Evolutionary conservation across 495 filamentous ascomycete species (phyloP), one percentile per base, ranked within the genome.

Genomic region (Xylaria scruposa): DNA sequence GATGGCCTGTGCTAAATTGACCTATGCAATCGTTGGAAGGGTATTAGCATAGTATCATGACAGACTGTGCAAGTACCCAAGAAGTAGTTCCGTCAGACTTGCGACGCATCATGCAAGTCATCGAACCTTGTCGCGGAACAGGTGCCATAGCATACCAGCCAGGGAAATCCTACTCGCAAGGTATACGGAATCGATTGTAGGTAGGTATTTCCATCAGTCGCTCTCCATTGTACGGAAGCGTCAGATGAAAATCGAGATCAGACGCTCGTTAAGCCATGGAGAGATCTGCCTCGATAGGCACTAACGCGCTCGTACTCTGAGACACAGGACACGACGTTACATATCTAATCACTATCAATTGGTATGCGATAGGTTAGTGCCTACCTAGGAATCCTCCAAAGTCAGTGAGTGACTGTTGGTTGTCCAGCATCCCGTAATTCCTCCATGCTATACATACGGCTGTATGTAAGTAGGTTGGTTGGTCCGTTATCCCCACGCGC

Each of bases 281-380:
- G 26, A 1, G 53, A 56, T 56, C 53, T 31, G 29, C 24, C 24
- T 54, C 12, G 51, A 29, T 54, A 54, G 51, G 24, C 51, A 54
- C 51, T 29, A 29, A 26, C 24, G 12, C 31, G 56, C 33, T 42
- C 36, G 12, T 21, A 62, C 38, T 36, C 21, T 31, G 46, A 61
- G 46, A 38, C 54, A 33, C 59, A 63, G 4, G 31, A 64, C 54
- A 38, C 68, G 68, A 61, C 58, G 58, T 64, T 64, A 70, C 68
- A 62, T 60, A 56, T 17, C 12, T 67, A n/a, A 13, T 29, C 10
- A 10, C 54, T 42, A 36, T 24, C 49, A 9, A 42, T 26, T 29
- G 31, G 47, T 54, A 54, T 67, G 33, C 24, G 49, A 42, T 56
- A 17, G 54, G 49, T 10, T 21, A 53, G 44, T 17, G 17, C 44